Evolutionary conservation across 2,329 filamentous ascomycete species (phyloP).

Genomic region (Aspergillus niger): DNA sequence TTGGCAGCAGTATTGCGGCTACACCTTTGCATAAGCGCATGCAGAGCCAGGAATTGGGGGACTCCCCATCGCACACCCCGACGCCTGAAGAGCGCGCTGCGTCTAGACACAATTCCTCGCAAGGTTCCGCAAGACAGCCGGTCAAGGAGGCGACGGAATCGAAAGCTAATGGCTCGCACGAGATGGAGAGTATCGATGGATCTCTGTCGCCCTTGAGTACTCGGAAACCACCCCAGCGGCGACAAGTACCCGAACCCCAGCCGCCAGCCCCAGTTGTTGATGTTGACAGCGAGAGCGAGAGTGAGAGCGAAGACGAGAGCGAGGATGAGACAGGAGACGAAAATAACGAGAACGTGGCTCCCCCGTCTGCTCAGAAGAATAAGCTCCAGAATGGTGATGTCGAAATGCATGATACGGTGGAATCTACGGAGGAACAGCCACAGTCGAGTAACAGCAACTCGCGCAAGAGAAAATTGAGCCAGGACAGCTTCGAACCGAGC

Average conservation of each 20-base stretch:
- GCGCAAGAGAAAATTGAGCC: constrained; percentile 33
- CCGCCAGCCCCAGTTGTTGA: background rate
- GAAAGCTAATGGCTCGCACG: background rate
- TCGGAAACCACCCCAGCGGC: background rate
- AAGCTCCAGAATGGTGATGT: constrained; percentile 20
- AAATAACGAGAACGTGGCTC: background rate
- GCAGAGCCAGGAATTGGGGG: constrained; percentile 32
- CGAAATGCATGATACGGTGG: constrained; percentile 17
- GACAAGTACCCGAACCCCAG: background rate
- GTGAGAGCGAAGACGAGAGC: background rate
- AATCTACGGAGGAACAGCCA: background rate
- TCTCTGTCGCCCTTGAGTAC: background rate
- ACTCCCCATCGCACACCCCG: constrained; percentile 18
- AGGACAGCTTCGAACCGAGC: constrained; percentile 19
- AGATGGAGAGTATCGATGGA: background rate
- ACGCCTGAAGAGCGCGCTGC: constrained; percentile 1
- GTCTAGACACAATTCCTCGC: constrained; percentile 4
- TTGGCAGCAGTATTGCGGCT: constrained; percentile 4
- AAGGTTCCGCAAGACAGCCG: background rate
- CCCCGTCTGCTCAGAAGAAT: constrained; percentile 1
- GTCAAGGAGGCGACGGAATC: background rate
- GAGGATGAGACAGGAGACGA: constrained; percentile 2
- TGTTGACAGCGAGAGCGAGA: background rate
- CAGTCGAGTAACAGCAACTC: constrained; percentile 3
- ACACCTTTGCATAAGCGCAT: constrained; percentile 19